Base-by-base conservation (phyloP, 2,329 filamentous ascomycete genomes). In the Talaromyces sp. region DNA sequence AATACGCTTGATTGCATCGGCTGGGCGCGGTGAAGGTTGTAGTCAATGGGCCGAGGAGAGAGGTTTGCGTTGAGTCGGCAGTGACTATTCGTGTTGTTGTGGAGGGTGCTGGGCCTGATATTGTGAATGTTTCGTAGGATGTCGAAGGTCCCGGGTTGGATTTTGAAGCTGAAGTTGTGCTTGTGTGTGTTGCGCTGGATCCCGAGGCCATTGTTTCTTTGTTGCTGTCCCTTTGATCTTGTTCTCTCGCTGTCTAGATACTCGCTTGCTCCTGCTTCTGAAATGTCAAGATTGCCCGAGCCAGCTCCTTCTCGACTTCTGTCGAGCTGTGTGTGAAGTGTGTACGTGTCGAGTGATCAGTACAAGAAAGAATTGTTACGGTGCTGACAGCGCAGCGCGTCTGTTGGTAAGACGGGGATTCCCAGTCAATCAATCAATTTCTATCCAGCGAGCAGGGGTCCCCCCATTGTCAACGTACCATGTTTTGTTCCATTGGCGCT, bases 21-120 rank as follows among this genome's bases (percentile, higher is more conserved):
- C 29, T 53, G n/a, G 60, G 60, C 15, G 60, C 22, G 8, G 60
- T 62, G 47, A 54, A 62, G 6, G 60, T 62, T 27, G 60, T 62
- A 15, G 60, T 62, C 11, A 62, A 34, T 19, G 60, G 60, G 7
- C 60, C 60, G 25, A 62, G 60, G 3, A 61, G 40, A 8, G 10
- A 49, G 11, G 58, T 36, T 38, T 15, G 58, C 13, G 60, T 62
- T 19, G 60, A 62, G 13, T 29, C 38, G 22, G 27, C 11, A 15
- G 29, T 36, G 53, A 56, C 11, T 8, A 17, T 29, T 58, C 19
- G 29, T 29, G 36, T 43, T 45, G 56, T 11, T 19, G 34, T 27
- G 27, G 56, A n/a, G 19, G 15, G 34, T 10, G 36, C 22, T 7
- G 56, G 17, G 49, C 27, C 25, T 38, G 54, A 10, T 22, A 38